Percentiles rank a stretch among this genome's conserved stretches.
phyloP scores from a whole-genome alignment of 306 rosid species.

The Castanospermum australe region DNA sequence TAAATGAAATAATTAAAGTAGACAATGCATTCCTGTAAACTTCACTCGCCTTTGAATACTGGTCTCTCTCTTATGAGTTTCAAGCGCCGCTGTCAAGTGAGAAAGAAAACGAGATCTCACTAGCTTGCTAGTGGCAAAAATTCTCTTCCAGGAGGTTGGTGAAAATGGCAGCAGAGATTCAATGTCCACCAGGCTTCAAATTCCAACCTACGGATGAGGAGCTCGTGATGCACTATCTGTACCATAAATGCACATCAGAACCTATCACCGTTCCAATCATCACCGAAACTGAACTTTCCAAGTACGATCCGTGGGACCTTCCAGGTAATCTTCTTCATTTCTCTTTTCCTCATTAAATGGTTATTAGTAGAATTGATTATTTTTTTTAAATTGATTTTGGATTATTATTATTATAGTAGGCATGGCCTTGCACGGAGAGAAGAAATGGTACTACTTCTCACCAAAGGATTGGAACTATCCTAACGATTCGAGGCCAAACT shows the following conservation, averaged over 20 bases:
- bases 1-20: no score
- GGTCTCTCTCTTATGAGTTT: slow-evolving; percentile 47
- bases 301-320: slow-evolving; percentile 69
- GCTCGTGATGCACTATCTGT: slow-evolving; percentile 69
- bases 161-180: slow-evolving; percentile 43
- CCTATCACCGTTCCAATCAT: slow-evolving; percentile 56
- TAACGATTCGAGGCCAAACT: slow-evolving; percentile 78
- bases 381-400: not conserved
- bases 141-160: no score
- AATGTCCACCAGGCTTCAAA: slow-evolving; percentile 69
- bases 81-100: slow-evolving; percentile 55
- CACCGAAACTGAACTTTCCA: slow-evolving; percentile 73
- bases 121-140: no score
- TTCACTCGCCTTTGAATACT: slow-evolving; percentile 32
- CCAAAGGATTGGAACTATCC: slow-evolving; percentile 75
- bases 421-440: slow-evolving; percentile 63
- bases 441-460: slow-evolving; percentile 80
- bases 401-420: slow-evolving; percentile 17
- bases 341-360: not conserved
- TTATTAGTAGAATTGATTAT: not conserved
- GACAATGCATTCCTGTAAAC: no score
- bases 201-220: slow-evolving; percentile 88
- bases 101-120: no score
- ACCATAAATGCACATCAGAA: slow-evolving; percentile 60
- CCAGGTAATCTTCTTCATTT: slow-evolving; percentile 45